These are phyloP conservation scores for Trichoderma koningiopsis DNA, from an alignment of 2,329 filamentous ascomycete genomes.

Conservation along the genomic window DNA sequence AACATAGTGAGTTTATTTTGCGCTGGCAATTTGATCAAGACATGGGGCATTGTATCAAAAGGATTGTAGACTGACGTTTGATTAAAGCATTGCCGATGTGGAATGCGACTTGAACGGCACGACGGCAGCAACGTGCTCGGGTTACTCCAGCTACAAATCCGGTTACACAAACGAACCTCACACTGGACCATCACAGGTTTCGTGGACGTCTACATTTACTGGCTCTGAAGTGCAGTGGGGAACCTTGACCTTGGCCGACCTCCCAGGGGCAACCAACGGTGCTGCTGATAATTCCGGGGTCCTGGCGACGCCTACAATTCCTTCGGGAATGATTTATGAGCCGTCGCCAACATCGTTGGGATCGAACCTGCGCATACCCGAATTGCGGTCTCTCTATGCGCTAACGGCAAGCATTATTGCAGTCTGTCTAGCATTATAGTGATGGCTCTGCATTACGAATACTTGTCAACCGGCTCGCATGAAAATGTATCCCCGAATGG, in stretches of 20 bases:
- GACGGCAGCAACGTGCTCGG: constrained; percentile 51
- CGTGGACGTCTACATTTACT: constrained; percentile 49
- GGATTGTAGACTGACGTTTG: constrained; percentile 15
- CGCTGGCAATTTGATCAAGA: background rate
- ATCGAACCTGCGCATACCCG: constrained; percentile 6
- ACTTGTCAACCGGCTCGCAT: background rate
- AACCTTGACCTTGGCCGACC: constrained; percentile 46
- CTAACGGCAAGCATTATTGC: constrained; percentile 4
- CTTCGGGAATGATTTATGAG: constrained; percentile 26
- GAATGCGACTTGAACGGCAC: constrained; percentile 47
- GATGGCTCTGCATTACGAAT: background rate
- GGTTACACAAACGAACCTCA: constrained; percentile 43
- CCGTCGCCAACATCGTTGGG: constrained; percentile 20
- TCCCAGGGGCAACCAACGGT: constrained; percentile 39
- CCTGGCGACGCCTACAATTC: constrained; percentile 23
- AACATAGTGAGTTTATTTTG: constrained; percentile 42
- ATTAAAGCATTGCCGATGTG: constrained; percentile 47
- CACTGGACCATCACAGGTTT: constrained; percentile 47
- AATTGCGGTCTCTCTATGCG: background rate
- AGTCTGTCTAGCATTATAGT: background rate
- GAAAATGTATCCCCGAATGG: background rate
- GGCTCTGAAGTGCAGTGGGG: constrained; percentile 49
- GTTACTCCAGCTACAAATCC: constrained; percentile 49
- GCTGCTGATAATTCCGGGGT: constrained; percentile 33
- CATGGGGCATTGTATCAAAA: background rate